Conservation (phyloP, 2,329 filamentous ascomycete genomes). For the Venturia aucupariae region DNA sequence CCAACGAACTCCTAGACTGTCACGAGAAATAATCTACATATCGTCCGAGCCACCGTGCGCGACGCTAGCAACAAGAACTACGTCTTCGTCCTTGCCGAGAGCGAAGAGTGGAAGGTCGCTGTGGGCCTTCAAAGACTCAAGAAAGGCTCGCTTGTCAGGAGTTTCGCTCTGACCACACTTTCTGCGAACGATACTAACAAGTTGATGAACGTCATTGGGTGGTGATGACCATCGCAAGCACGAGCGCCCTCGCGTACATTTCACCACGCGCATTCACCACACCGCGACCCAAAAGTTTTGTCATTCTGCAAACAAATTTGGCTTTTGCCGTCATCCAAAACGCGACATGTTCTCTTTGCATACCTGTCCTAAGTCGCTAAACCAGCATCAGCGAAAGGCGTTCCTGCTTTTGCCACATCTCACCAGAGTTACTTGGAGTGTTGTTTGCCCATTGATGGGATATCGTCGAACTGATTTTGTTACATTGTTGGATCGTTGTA, state of each 20-base stretch:
- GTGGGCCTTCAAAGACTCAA: constrained; percentile 47
- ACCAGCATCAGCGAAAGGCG: constrained; percentile 10
- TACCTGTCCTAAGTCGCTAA: neutral
- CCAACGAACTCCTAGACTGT: neutral
- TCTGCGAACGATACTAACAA: constrained; percentile 5
- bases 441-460: neutral
- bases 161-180: constrained; percentile 15
- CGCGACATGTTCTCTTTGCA: neutral
- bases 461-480: neutral
- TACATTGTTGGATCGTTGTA: neutral
- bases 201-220: constrained; percentile 8
- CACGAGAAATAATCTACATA: constrained; percentile 31
- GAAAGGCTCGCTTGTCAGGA: constrained; percentile 47
- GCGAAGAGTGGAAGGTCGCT: constrained; percentile 54
- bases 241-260: neutral
- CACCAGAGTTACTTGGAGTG: neutral
- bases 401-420: neutral
- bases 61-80: constrained; percentile 53
- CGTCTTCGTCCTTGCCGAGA: constrained; percentile 50
- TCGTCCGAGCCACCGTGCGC: constrained; percentile 49
- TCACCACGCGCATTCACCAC: neutral
- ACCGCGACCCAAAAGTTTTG: neutral
- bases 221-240: neutral
- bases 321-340: neutral
- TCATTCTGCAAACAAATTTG: neutral